These are phyloP conservation scores for Begonia peltatifolia DNA, from an alignment of 306 rosid genomes.

Conservation along the genomic window DNA sequence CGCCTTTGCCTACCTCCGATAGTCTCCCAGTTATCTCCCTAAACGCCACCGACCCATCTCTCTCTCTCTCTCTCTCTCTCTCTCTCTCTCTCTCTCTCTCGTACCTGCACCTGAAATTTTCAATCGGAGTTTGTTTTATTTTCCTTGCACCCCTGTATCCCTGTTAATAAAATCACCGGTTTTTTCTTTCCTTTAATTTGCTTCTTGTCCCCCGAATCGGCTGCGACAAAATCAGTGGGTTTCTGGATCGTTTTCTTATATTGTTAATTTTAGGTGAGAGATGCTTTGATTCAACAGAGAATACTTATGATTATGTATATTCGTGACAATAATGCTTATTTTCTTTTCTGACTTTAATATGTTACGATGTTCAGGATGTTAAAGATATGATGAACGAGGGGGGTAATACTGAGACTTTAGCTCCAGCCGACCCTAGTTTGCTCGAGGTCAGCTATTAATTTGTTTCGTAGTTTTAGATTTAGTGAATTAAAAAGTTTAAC, in stretches of 20 bases:
- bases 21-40: neutral
- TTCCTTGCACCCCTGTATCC: neutral
- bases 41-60: constrained; percentile 1
- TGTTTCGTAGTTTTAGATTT: no score
- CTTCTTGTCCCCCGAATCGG: neutral
- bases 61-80: neutral
- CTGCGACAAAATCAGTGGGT: constrained; percentile 2
- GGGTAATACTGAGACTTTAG: constrained; percentile 55
- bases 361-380: constrained; percentile 28
- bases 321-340: neutral
- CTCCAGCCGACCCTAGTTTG: constrained; percentile 36
- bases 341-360: neutral
- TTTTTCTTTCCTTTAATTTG: neutral
- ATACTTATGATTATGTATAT: constrained; percentile 49
- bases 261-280: neutral
- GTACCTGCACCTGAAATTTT: neutral
- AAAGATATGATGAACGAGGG: constrained; percentile 60
- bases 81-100: constrained; percentile 1
- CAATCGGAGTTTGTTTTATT: constrained; percentile 1
- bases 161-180: neutral
- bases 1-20: neutral
- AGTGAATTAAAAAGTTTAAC: no score
- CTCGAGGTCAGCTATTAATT: constrained; percentile 39
- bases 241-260: no score
- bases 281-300: constrained; percentile 7